These are phyloP conservation scores for Chlorella sp. DNA, from an alignment of 139 green algal genomes.

Conservation along the genomic window DNA sequence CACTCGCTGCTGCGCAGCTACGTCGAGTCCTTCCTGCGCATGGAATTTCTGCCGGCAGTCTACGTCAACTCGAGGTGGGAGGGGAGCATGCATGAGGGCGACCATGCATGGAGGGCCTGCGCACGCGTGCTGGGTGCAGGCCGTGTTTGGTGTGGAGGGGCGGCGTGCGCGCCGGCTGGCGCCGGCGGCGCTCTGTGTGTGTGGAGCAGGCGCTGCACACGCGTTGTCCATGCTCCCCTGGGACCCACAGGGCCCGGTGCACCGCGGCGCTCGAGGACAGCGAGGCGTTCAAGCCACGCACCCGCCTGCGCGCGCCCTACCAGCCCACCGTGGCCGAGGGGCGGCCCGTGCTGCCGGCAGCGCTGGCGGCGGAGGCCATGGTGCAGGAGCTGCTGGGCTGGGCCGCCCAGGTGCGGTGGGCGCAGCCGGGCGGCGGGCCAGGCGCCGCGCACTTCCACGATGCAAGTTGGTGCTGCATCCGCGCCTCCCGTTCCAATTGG, in stretches of 20 bases:
- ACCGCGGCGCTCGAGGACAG: conserved; percentile 55
- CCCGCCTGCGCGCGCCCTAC: conserved; percentile 29
- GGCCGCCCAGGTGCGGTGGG: conserved; percentile 46
- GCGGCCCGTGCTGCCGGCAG: conserved; percentile 56
- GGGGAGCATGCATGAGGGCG: too few species aligned
- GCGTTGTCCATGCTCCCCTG: background rate
- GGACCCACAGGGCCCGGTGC: conserved; percentile 37
- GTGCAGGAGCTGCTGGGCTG: conserved; percentile 57
- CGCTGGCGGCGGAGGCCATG: conserved; percentile 49
- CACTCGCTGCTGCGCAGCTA: conserved; percentile 38
- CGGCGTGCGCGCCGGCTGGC: too few species aligned
- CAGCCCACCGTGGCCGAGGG: conserved; percentile 2
- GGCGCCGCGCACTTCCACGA: too few species aligned
- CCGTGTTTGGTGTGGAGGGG: too few species aligned
- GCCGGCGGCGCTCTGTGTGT: too few species aligned
- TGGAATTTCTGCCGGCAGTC: conserved; percentile 68
- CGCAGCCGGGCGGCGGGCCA: too few species aligned
- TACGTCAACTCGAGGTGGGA: conserved; percentile 56
- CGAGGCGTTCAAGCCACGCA: conserved; percentile 56
- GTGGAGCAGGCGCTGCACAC: too few species aligned
- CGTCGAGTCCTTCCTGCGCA: conserved; percentile 55
- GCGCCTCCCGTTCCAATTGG: too few species aligned
- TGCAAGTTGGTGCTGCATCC: too few species aligned
- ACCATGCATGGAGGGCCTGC: too few species aligned
- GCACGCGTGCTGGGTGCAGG: too few species aligned